Percentiles rank a stretch among this genome's conserved stretches.
Conservation (phyloP, 768 basidiomycete species). For the Mycena epipterygia region DNA sequence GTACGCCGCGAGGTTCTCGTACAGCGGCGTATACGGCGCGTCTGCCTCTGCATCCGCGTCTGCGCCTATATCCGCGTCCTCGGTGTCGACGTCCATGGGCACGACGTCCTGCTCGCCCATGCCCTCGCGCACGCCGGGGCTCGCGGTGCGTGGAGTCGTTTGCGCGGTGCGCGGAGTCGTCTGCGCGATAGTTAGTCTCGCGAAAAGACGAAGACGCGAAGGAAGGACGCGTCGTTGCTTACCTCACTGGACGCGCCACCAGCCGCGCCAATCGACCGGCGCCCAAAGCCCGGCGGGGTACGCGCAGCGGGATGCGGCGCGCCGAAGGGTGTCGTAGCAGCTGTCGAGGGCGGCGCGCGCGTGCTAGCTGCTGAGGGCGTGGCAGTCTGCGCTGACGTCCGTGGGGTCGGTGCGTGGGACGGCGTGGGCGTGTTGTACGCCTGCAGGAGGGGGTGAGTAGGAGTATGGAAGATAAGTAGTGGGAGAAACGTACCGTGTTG, state of each 20-base stretch:
- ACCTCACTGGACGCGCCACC: not conserved
- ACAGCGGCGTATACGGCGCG: slow-evolving; percentile 15
- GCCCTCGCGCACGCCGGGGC: not conserved
- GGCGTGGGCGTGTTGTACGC: too few species aligned
- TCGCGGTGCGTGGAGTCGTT: not conserved
- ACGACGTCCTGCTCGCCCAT: not conserved
- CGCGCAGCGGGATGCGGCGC: slow-evolving; percentile 31
- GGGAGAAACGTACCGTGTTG: not conserved
- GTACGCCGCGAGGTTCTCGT: slow-evolving; percentile 18
- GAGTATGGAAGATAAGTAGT: not conserved
- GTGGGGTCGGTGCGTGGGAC: too few species aligned
- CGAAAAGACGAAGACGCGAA: not conserved
- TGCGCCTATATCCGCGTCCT: not conserved
- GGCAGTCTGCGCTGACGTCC: too few species aligned
- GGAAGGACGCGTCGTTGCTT: not conserved
- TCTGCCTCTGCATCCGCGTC: not conserved
- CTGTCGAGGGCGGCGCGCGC: not conserved
- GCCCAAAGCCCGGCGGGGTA: slow-evolving; percentile 25
- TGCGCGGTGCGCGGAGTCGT: too few species aligned
- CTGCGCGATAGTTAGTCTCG: too few species aligned
- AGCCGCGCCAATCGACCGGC: not conserved
- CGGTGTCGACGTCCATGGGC: slow-evolving; percentile 29
- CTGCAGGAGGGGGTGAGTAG: too few species aligned
- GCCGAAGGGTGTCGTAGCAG: slow-evolving; percentile 9
- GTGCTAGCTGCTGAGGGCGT: too few species aligned